phyloP scores from a whole-genome alignment of 495 filamentous ascomycete genomes.

The Barbatosphaeria neglecta region DNA sequence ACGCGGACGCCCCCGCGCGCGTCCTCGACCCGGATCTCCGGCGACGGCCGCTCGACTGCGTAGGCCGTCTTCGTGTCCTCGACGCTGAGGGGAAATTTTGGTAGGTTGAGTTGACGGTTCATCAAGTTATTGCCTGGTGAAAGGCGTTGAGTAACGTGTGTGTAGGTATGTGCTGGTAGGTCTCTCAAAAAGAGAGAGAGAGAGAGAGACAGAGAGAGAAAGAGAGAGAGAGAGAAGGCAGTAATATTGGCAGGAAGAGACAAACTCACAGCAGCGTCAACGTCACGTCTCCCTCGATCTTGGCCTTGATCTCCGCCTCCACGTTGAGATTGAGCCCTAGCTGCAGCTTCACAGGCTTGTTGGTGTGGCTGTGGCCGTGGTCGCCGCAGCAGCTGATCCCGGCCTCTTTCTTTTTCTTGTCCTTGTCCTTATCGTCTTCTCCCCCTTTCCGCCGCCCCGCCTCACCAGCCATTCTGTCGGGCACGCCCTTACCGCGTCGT shows the following conservation, averaged over 20 bases:
- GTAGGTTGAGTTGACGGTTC: no score
- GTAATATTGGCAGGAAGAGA: background rate
- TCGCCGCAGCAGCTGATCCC: conserved; percentile 2
- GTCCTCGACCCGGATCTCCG: conserved; percentile 2
- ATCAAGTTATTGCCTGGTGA: conserved; percentile 7
- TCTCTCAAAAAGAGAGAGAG: background rate
- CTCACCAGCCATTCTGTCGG: no score
- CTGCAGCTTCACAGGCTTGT: conserved; percentile 23
- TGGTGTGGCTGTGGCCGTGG: conserved; percentile 7
- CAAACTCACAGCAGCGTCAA: conserved; percentile 22
- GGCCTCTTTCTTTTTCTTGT: conserved; percentile 13
- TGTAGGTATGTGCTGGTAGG: no score
- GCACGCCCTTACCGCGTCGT: no score
- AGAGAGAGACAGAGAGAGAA: background rate
- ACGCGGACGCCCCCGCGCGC: conserved; percentile 1
- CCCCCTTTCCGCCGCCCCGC: no score
- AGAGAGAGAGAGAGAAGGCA: background rate
- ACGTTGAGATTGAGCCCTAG: conserved; percentile 23
- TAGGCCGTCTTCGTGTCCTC: conserved; percentile 12
- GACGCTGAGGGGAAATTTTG: no score
- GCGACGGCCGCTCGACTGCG: background rate
- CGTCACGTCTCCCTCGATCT: conserved; percentile 21
- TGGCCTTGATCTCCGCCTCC: conserved; percentile 23
- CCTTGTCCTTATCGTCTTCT: no score
- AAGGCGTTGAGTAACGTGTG: no score